Percentiles rank a stretch among this genome's conserved stretches.
These are phyloP conservation scores for Puccinia polysora DNA, from an alignment of 1,284 basidiomycete species.

Conservation along the genomic window DNA sequence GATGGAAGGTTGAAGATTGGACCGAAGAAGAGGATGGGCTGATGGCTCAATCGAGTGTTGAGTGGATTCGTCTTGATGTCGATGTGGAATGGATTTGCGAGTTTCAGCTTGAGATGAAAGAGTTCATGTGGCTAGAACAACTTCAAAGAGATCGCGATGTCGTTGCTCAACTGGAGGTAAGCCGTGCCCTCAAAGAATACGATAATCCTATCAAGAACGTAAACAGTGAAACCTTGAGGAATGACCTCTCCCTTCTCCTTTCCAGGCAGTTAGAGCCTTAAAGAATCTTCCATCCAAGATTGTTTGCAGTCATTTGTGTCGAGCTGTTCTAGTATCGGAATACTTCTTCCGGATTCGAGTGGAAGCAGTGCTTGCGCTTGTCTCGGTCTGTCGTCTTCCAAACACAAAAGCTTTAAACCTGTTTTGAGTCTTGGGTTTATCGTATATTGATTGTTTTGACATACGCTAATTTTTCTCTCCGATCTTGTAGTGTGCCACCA, in stretches of 20 bases:
- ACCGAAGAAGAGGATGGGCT: conserved; percentile 88
- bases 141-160: conserved; percentile 94
- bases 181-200: too few relatives aligned
- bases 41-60: conserved; percentile 92
- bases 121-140: conserved; percentile 99
- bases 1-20: conserved; percentile 97
- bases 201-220: too few relatives aligned
- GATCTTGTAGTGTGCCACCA: conserved; percentile 67
- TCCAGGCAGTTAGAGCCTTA: conserved; percentile 76
- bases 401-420: not conserved
- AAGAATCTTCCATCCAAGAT: conserved; percentile 76
- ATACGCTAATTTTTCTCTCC: too few relatives aligned
- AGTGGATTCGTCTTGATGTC: conserved; percentile 98
- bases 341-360: conserved; percentile 97
- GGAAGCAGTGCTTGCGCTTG: conserved; percentile 82
- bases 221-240: too few relatives aligned
- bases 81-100: conserved; percentile 97
- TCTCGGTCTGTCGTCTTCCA: conserved; percentile 62
- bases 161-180: conserved; percentile 90
- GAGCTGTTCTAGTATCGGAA: conserved; percentile 87
- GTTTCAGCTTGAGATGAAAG: conserved; percentile 88
- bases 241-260: not conserved
- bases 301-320: conserved; percentile 82
- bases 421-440: not conserved
- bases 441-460: too few relatives aligned